Evolutionary conservation across 768 basidiomycete genomes (phyloP), one percentile per base, ranked within the genome.

Genomic region (Termitomyces sp.): DNA sequence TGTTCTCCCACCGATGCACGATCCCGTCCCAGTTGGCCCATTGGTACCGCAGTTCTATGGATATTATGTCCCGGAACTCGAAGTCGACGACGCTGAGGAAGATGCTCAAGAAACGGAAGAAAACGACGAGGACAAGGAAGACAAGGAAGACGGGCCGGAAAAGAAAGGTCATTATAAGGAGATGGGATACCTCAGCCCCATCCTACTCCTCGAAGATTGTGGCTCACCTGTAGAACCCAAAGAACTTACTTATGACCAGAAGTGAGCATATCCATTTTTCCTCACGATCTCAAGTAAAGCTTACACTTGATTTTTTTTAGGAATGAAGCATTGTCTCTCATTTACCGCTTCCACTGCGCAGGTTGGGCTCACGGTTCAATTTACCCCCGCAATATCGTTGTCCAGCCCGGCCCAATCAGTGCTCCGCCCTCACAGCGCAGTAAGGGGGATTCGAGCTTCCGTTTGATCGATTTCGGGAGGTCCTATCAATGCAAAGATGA

Each of bases 21-120:
- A 75, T 59, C 77, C 82, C 0, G 74, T 78, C 0, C 81, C 82
- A 3, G 70, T 80, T 4, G 70, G 73, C 7, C 75, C 86, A 0
- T 46, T 86, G 46, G 80, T 82, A 3, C 85, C 86, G 0, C 83
- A 85, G 65, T 87, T 79, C 66, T 87, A 83, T 61, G 85, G 87
- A 1, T 83, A 82, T 67, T 87, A 86, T 60, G 64, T 62, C 8
- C 69, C 69, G 9, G 61, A 64, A 1, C 25, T 65, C 31, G 53
- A 58, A 0, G 56, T 48, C 3, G 45, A 56, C 19, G 57, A 55
- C 7, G 14, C 6, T 6, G 51, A 48, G 11, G 56, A 56, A 16
- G 49, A 42, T 7, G 43, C 62, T 29, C 31, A 43, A 5, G 56
- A 29, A 19, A 50, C 12, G 8, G 10, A 60, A 7, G 58, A 38